Evolutionary conservation across 208 protist species (phyloP), one percentile per base, ranked within the genome.

Genomic region (Leishmania amazonensis): DNA sequence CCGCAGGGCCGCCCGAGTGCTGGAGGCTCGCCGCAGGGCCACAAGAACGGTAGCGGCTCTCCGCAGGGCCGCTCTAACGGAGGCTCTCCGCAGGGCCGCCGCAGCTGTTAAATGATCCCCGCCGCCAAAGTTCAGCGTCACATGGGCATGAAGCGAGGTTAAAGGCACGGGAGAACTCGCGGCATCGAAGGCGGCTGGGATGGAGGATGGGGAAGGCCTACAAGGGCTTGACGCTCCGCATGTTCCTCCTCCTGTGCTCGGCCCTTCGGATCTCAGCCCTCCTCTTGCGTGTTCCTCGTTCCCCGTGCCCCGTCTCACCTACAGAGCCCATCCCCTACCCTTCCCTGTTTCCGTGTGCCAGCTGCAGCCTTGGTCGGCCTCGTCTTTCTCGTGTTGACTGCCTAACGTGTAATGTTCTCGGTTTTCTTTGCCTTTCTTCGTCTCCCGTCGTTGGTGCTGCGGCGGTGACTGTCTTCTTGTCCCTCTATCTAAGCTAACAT

Each of bases 1-100:
- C 83, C 84, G 24, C 83, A 85, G 81, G 65, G 75, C 7, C 80
- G 82, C 35, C 40, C 24, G 11, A 87, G 85, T 78, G 78, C 81
- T 78, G 70, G 73, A 11, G 80, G 80, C 51, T 83, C 76, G 7
- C 81, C 85, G n/a, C 75, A 80, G 60, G 79, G 75, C 24, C 78
- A 62, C 65, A 8, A 62, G 57, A 2, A 13, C 28, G 58, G 28
- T 31, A 11, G 58, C 3, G 21, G 24, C 42, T 83, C 78, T 7
- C 78, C 80, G 28, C 81, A 84, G 80, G 75, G 73, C 28, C 79
- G 81, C 35, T 58, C 35, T 7, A 87, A 83, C 83, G 76, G 60
- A 40, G 76, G 72, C 35, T 81, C 76, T 0, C 79, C 80, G 21
- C 71, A 81, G 58, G 80, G 74, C 45, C 80, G 80, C 65, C 84